These are phyloP conservation scores for Boletellus sp. DNA, from an alignment of 768 basidiomycete species.

Conservation along the genomic window DNA sequence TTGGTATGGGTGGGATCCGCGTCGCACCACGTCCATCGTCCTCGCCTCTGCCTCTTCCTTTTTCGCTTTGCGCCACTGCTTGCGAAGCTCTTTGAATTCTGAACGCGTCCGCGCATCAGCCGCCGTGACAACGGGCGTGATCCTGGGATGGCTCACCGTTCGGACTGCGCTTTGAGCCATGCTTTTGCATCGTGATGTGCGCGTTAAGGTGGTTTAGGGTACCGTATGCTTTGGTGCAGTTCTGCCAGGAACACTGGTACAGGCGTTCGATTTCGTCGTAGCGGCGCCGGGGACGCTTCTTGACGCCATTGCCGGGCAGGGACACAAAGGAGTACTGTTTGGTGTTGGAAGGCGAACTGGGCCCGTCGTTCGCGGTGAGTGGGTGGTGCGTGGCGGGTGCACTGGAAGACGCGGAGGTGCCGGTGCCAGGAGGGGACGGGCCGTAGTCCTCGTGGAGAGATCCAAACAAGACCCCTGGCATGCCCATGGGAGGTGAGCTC, in stretches of 20 bases:
- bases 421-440: constrained; percentile 59
- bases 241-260: constrained; percentile 81
- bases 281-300: constrained; percentile 78
- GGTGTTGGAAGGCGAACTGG: constrained; percentile 40
- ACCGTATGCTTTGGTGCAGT: constrained; percentile 82
- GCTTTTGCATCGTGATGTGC: constrained; percentile 98
- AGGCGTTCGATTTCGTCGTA: constrained; percentile 96
- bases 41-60: constrained; percentile 55
- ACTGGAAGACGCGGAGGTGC: constrained; percentile 54
- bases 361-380: constrained; percentile 10
- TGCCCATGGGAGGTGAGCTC: constrained; percentile 32
- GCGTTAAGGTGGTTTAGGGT: constrained; percentile 97
- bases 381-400: constrained; percentile 30
- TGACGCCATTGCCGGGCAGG: constrained; percentile 74
- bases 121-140: no score
- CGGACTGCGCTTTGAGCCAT: constrained; percentile 86
- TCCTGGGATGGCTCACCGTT: constrained; percentile 83
- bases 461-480: constrained; percentile 37
- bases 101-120: constrained; percentile 9
- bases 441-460: constrained; percentile 50
- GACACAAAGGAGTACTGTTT: constrained; percentile 84
- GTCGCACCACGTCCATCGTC: constrained; percentile 14
- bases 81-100: constrained; percentile 99
- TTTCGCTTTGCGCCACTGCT: constrained; percentile 93
- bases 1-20: constrained; percentile 17